These are phyloP conservation scores for Cryptococcus sp. DNA, from an alignment of 1,284 basidiomycete genomes.

Conservation along the genomic window DNA sequence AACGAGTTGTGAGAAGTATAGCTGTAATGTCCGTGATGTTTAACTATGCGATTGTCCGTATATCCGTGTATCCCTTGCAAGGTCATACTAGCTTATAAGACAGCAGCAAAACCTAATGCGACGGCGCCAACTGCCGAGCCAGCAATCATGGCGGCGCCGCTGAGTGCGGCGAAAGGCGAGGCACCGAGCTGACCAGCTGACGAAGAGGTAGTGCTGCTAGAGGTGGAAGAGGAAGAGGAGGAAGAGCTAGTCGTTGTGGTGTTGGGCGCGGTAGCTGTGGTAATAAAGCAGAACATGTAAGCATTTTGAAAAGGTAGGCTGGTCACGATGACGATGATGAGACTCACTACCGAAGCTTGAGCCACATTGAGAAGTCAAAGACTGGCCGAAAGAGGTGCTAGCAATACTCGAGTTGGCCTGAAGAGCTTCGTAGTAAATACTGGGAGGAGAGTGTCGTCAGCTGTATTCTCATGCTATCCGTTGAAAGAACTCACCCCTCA, in stretches of 20 bases:
- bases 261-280: constrained; percentile 16
- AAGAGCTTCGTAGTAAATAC: constrained; percentile 41
- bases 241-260: constrained; percentile 19
- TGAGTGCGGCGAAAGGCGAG: constrained; percentile 14
- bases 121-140: constrained; percentile 19
- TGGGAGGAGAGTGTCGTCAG: constrained; percentile 3
- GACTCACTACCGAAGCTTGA: constrained; percentile 41
- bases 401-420: constrained; percentile 38
- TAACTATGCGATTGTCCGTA: too few species aligned
- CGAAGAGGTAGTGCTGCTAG: constrained; percentile 12
- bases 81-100: constrained; percentile 5
- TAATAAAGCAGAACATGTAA: background rate
- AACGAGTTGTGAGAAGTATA: too few species aligned
- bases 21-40: too few species aligned
- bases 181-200: constrained; percentile 13
- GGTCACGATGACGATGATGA: background rate
- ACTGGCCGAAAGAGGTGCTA: constrained; percentile 25
- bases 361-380: constrained; percentile 38
- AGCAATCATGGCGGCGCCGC: constrained; percentile 10
- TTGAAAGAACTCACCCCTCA: constrained; percentile 25
- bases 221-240: constrained; percentile 16
- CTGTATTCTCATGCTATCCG: background rate
- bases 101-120: constrained; percentile 20
- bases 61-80: too few species aligned
- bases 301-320: background rate